Evolutionary conservation across 257 asterid species (phyloP).

Genomic region (Solanum dulcamara): DNA sequence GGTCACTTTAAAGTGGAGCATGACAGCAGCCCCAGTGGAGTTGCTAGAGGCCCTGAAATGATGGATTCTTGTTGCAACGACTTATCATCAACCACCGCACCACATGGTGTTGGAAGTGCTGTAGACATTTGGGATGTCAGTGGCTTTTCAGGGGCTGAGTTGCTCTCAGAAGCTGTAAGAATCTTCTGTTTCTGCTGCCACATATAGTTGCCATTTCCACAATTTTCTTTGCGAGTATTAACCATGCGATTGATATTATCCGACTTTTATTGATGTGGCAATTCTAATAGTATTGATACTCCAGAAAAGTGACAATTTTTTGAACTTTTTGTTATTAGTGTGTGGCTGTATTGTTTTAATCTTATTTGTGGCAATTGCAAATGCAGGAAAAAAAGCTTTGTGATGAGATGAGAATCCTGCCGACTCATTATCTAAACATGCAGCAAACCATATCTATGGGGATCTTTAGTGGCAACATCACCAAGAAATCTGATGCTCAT

Average conservation of each 20-base stretch:
- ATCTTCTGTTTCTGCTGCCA: not conserved
- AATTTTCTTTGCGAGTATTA: not conserved
- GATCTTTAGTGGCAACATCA: constrained; percentile 51
- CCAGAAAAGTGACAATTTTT: not conserved
- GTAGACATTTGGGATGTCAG: constrained; percentile 63
- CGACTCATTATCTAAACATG: constrained; percentile 79
- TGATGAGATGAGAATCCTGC: constrained; percentile 70
- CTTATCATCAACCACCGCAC: constrained; percentile 21
- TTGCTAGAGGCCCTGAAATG: constrained; percentile 33
- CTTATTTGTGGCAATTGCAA: not conserved
- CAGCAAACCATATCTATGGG: constrained; percentile 65
- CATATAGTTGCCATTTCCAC: not conserved
- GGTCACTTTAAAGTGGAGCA: constrained; percentile 47
- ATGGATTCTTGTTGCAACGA: constrained; percentile 40
- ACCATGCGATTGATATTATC: not conserved
- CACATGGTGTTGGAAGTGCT: constrained; percentile 19
- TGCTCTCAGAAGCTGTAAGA: constrained; percentile 79
- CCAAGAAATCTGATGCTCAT: constrained; percentile 76
- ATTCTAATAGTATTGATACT: not conserved
- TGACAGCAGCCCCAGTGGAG: constrained; percentile 39
- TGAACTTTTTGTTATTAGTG: not conserved
- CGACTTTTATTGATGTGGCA: not conserved
- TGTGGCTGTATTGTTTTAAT: not conserved
- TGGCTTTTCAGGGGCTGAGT: constrained; percentile 61
- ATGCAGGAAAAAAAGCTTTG: constrained; percentile 89